Evolutionary conservation across 495 filamentous ascomycete genomes (phyloP).

Genomic region (Penicilliopsis zonata): DNA sequence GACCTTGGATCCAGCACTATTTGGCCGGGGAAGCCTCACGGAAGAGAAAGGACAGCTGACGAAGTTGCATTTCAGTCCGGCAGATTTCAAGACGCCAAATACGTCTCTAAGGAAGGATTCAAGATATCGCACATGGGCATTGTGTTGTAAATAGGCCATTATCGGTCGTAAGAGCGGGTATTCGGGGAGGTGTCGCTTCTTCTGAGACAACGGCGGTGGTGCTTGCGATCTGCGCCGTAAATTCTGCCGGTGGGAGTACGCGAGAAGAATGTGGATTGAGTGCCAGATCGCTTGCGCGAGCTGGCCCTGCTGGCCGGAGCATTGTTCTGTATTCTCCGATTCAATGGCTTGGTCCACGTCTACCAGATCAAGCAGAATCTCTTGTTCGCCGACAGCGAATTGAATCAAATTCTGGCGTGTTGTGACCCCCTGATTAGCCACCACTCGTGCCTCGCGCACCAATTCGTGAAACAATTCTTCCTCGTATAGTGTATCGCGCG

Average conservation of each 20-base stretch:
- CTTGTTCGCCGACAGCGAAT: slow-evolving; percentile 42
- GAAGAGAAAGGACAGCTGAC: slow-evolving; percentile 18
- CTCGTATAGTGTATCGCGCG: slow-evolving; percentile 78
- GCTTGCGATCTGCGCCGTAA: slow-evolving; percentile 47
- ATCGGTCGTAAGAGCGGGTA: slow-evolving; percentile 55
- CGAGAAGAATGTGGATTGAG: slow-evolving; percentile 57
- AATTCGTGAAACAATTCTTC: slow-evolving; percentile 94
- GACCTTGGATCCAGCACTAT: slow-evolving; percentile 8
- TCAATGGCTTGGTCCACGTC: slow-evolving; percentile 30
- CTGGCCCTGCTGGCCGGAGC: slow-evolving; percentile 12
- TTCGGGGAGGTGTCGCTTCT: slow-evolving; percentile 34
- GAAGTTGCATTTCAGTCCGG: slow-evolving; percentile 26
- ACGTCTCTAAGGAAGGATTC: slow-evolving; percentile 25
- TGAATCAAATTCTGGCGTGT: slow-evolving; percentile 43
- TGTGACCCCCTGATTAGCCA: slow-evolving; percentile 54
- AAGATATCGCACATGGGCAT: slow-evolving; percentile 27
- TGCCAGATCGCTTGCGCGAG: slow-evolving; percentile 46
- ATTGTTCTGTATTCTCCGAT: slow-evolving; percentile 4
- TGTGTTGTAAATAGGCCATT: slow-evolving; percentile 51
- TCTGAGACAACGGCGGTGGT: slow-evolving; percentile 44
- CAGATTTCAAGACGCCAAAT: slow-evolving; percentile 22
- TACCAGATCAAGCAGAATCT: slow-evolving; percentile 57
- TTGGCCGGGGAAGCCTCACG: slow-evolving; percentile 4
- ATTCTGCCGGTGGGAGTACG: slow-evolving; percentile 58
- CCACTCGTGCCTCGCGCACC: slow-evolving; percentile 60